These are phyloP conservation scores for Poa annua DNA, from an alignment of 176 grass and related monocot species.

Conservation along the genomic window DNA sequence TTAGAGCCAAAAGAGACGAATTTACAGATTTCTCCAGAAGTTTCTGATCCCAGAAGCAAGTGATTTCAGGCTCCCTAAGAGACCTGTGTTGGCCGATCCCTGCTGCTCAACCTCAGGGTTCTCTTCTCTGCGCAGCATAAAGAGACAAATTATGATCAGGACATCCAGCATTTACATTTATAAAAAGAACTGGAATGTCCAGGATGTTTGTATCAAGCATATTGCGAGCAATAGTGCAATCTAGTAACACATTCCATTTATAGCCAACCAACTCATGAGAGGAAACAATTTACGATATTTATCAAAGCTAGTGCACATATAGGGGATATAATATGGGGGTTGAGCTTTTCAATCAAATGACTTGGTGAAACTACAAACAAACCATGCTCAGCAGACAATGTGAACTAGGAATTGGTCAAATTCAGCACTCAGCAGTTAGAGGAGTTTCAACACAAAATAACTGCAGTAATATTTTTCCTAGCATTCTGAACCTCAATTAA, in stretches of 20 bases:
- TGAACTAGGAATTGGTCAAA: background rate
- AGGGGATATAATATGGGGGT: background rate
- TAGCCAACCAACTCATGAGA: background rate
- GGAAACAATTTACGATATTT: conserved; percentile 18
- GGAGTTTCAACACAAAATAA: conserved; percentile 7
- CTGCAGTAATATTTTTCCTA: conserved; percentile 12
- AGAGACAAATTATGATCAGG: conserved; percentile 27
- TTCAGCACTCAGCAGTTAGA: background rate
- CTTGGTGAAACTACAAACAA: background rate
- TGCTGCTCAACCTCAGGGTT: conserved; percentile 18
- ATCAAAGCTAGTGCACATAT: background rate
- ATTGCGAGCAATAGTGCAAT: background rate
- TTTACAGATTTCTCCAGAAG: conserved; percentile 74
- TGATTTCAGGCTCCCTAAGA: conserved; percentile 71
- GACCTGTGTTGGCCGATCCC: conserved; percentile 32
- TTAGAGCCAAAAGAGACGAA: conserved; percentile 21
- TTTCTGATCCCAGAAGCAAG: conserved; percentile 66
- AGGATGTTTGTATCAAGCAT: conserved; percentile 13
- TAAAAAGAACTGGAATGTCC: background rate
- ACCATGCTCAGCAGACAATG: background rate
- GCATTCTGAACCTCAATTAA: background rate
- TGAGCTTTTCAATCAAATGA: conserved; percentile 16
- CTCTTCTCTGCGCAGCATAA: conserved; percentile 51
- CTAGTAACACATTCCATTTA: background rate
- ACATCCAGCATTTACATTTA: conserved; percentile 9